Conservation (phyloP, 2,329 filamentous ascomycete species). For the Tolypocladium endophyticum region DNA sequence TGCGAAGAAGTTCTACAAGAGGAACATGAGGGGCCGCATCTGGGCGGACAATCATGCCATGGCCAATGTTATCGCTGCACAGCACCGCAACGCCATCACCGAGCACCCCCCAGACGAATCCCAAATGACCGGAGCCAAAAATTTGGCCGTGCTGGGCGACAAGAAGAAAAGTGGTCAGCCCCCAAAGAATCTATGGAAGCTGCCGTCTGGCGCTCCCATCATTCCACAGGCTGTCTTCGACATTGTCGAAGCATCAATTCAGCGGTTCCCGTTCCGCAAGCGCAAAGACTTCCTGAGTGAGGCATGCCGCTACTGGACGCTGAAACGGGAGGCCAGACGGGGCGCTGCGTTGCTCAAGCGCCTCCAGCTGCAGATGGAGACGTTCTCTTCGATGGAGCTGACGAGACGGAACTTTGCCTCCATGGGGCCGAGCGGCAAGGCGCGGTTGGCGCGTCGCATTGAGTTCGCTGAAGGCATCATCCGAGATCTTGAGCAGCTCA, state of each 20-base stretch:
- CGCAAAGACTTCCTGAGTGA: conserved; percentile 89
- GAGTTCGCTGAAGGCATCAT: conserved; percentile 74
- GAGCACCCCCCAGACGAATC: conserved; percentile 70
- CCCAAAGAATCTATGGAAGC: conserved; percentile 57
- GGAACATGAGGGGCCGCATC: conserved; percentile 75
- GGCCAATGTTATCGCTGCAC: conserved; percentile 69
- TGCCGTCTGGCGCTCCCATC: conserved; percentile 89
- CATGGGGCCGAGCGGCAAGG: conserved; percentile 77
- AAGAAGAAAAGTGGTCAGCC: conserved; percentile 56
- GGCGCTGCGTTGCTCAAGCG: conserved; percentile 88
- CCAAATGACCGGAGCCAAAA: conserved; percentile 73
- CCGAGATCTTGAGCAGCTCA: conserved; percentile 67
- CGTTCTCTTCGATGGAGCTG: conserved; percentile 95
- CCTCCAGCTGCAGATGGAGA: conserved; percentile 87
- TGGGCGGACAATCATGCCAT: conserved; percentile 88
- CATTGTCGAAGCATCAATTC: conserved; percentile 72
- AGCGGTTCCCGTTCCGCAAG: conserved; percentile 69
- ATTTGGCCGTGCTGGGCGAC: conserved; percentile 63
- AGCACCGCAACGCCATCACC: conserved; percentile 51
- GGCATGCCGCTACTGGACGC: conserved; percentile 92
- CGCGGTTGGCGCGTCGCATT: conserved; percentile 69
- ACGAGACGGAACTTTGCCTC: conserved; percentile 91
- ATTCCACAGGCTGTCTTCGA: conserved; percentile 84
- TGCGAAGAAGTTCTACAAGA: conserved; percentile 81
- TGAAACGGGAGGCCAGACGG: conserved; percentile 86